Evolutionary conservation across 169 alveolate species (phyloP), one percentile per base, ranked within the genome.

Genomic region (Plasmodium yoelii): DNA sequence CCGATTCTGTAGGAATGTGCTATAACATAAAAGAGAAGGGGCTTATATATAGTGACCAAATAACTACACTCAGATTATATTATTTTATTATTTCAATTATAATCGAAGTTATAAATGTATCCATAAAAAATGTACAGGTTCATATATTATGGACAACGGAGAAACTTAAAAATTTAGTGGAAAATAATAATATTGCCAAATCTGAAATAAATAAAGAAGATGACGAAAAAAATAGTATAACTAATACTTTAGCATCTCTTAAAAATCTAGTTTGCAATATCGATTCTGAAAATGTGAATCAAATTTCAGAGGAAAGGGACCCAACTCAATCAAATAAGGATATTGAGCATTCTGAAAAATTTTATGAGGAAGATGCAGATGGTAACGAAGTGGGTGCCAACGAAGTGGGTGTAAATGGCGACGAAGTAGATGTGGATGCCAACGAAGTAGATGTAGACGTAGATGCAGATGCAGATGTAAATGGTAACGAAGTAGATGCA

Each of bases 101-200:
- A 6, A 12, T 75, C 0, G 88, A 75, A 47, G 24, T 75, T 60
- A 18, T 64, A 1, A 34, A 75, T 44, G 26, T 75, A 12, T 6
- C 75, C 13, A 51, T 47, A 26, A 61, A 75, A 51, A 49, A 75
- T 49, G 60, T 74, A 9, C 28, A 24, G 24, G 15, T 75, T 7
- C 88, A 75, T 39, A 4, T 63, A 34, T 63, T 75, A 1, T 75
- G 88, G 88, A 75, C 88, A 13, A 15, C 12, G 1, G 88, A 75
- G 49, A 75, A 63, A 13, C 64, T 75, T 7, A 22, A 7, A 6
- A 75, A 49, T 22, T 47, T 75, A 12, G 4, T 24, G 3, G 75
- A 63, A n/a, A 64, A 60, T 44, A 74, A 75, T 10, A 46, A 63
- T 9, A 59, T 42, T 22, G 9, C 61, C 1, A 28, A n/a, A 2